A percentile compares a stretch with the other conserved stretches of the same genome.
phyloP scores from a whole-genome alignment of 1,284 basidiomycete species.

The Macrocystidia cucumis region DNA sequence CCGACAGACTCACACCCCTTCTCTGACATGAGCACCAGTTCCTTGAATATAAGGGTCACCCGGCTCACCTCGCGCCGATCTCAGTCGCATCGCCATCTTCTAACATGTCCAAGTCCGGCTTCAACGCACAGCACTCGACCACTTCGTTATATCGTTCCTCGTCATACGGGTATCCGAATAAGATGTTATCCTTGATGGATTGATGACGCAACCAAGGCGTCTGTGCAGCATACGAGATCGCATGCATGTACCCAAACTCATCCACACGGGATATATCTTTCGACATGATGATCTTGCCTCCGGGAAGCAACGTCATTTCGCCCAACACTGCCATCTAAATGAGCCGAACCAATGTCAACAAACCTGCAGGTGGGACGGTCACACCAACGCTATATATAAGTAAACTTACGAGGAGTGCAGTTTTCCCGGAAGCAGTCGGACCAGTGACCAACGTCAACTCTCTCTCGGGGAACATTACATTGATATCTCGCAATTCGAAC shows the following conservation, averaged over 20 bases:
- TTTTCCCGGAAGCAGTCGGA: conserved; percentile 79
- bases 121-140: conserved; percentile 65
- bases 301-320: conserved; percentile 46
- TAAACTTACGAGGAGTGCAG: conserved; percentile 51
- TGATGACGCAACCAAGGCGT: conserved; percentile 76
- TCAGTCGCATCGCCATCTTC: conserved; percentile 67
- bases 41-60: not conserved
- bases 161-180: conserved; percentile 64
- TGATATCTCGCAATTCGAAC: conserved; percentile 63
- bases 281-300: conserved; percentile 48
- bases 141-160: conserved; percentile 60
- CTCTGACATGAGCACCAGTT: not conserved
- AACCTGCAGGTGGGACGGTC: not conserved
- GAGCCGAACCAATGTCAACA: conserved; percentile 6
- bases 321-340: conserved; percentile 57
- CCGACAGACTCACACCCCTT: conserved; percentile 50
- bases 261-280: conserved; percentile 57
- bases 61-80: conserved; percentile 37
- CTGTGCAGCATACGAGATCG: conserved; percentile 81
- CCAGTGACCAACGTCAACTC: conserved; percentile 59
- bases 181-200: conserved; percentile 63
- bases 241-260: conserved; percentile 57
- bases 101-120: conserved; percentile 63
- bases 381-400: not conserved
- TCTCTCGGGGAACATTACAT: conserved; percentile 63